Base-by-base conservation (phyloP, 2,329 filamentous ascomycete species). In the Davidsoniella eucalypti region DNA sequence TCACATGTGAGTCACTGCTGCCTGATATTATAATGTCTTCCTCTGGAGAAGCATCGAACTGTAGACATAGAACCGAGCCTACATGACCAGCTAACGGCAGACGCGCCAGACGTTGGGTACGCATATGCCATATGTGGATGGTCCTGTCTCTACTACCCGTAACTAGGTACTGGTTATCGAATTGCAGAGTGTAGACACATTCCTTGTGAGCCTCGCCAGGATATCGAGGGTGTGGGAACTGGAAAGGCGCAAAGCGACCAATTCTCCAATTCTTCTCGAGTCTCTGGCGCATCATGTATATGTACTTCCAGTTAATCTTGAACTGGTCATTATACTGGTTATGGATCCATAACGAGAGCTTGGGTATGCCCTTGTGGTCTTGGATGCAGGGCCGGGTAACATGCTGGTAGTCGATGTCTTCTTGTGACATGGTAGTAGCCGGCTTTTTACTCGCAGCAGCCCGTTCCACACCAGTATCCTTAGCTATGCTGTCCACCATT, bases 21-120 rank as follows among this genome's bases (percentile, higher is more conserved):
- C 90, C 92, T 6, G 88, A 94, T 8, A 95, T 83, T n/a, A 98
- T 83, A 38, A 98, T 68, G 59, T 96, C 90, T 61, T 96, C 85
- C 12, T 84, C 77, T 0, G 86, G 83, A 47, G 82, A 78, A 3
- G 88, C 82, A 60, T 98, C 92, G 60, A 96, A 98, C 60, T 98
- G 92, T 25, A 98, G 71, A 60, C 92, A 98, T 9, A 98, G 67
- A 1, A 98, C 92, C 1, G 90, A 96, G 12, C 87, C 88, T 9
- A 65, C 67, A 61, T 98, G 92, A 2, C 84, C 88, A 4, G 67
- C 61, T 7, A 98, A 68, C 1, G 87, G 86, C n/a, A 72, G 70
- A 33, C 81, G 72, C 16, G 82, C 69, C n/a, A 95, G 69, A 36
- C 90, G 77, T 52, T 82, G 80, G 0, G 84, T 93, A 42, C 84